Evolutionary conservation across 2,329 filamentous ascomycete species (phyloP).

Genomic region (Microdochium nivale): DNA sequence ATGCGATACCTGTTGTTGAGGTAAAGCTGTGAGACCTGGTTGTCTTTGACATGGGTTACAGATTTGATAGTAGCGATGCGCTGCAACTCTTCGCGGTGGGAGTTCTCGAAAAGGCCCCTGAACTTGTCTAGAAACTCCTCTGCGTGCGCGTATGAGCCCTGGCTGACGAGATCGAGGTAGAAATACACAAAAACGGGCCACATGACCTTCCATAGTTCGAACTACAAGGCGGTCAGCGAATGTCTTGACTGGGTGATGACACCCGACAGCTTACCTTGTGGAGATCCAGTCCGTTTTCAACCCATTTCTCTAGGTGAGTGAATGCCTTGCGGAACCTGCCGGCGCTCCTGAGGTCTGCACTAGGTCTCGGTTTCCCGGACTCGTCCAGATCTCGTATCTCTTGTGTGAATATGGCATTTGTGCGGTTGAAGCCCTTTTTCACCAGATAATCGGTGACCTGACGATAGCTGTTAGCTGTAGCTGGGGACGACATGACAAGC

Average conservation of each 20-base stretch:
- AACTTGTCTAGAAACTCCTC: conserved; percentile 65
- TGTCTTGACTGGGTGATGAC: background rate
- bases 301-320: conserved; percentile 68
- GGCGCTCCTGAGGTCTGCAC: conserved; percentile 61
- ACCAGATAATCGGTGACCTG: conserved; percentile 86
- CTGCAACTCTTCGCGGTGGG: conserved; percentile 74
- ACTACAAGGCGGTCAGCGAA: conserved; percentile 36
- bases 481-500: no score
- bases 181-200: conserved; percentile 96
- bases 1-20: conserved; percentile 81
- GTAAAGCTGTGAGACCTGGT: conserved; percentile 72
- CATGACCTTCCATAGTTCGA: conserved; percentile 77
- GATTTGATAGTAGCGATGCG: conserved; percentile 65
- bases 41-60: conserved; percentile 70
- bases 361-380: conserved; percentile 65
- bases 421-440: conserved; percentile 89
- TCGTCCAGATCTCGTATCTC: conserved; percentile 79
- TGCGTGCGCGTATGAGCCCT: conserved; percentile 64
- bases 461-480: background rate
- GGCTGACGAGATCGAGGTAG: conserved; percentile 68
- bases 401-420: conserved; percentile 84
- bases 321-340: conserved; percentile 72
- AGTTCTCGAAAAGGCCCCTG: conserved; percentile 60
- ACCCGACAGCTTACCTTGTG: conserved; percentile 60
- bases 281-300: conserved; percentile 85